Conservation (phyloP, 2,329 filamentous ascomycete species). For the Arthrobotrys entomopaga region DNA sequence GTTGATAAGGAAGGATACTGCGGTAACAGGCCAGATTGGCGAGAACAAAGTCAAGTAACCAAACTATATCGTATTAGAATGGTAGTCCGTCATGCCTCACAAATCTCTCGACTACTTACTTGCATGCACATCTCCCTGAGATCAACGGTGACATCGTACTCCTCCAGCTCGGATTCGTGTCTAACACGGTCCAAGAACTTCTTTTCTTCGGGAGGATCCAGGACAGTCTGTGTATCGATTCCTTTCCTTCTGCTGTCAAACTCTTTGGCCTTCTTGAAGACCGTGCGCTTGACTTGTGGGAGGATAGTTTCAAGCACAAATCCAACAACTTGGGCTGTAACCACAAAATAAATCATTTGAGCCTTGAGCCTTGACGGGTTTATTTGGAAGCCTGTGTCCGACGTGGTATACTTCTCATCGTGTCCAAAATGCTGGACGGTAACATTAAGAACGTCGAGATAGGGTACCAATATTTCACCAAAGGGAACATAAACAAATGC, state of each 20-base stretch:
- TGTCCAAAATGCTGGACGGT: slow-evolving; percentile 80
- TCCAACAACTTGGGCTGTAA: slow-evolving; percentile 91
- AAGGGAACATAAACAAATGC: slow-evolving; percentile 96
- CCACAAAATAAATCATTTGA: slow-evolving; percentile 95
- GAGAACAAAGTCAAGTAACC: slow-evolving; percentile 92
- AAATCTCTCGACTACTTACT: slow-evolving; percentile 62
- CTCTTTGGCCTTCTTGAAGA: slow-evolving; percentile 80
- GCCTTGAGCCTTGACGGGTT: slow-evolving; percentile 84
- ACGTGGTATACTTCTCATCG: slow-evolving; percentile 73
- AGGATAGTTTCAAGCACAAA: slow-evolving; percentile 85
- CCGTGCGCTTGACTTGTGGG: slow-evolving; percentile 82
- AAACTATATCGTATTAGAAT: slow-evolving; percentile 60
- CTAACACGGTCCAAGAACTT: slow-evolving; percentile 83
- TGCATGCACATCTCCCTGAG: slow-evolving; percentile 94
- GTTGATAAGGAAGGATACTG: slow-evolving; percentile 87
- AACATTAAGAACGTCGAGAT: slow-evolving; percentile 82
- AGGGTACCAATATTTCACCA: slow-evolving; percentile 81
- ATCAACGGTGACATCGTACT: slow-evolving; percentile 89
- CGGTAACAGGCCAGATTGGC: slow-evolving; percentile 92
- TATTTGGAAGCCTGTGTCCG: slow-evolving; percentile 76
- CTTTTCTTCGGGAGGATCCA: slow-evolving; percentile 80
- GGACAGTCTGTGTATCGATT: slow-evolving; percentile 65
- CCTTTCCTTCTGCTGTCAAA: slow-evolving; percentile 72
- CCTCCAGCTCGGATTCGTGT: slow-evolving; percentile 80
- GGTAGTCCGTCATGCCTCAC: not conserved